phyloP scores from a whole-genome alignment of 2,329 filamentous ascomycete genomes.

The Bimuria novae-zelandiae region DNA sequence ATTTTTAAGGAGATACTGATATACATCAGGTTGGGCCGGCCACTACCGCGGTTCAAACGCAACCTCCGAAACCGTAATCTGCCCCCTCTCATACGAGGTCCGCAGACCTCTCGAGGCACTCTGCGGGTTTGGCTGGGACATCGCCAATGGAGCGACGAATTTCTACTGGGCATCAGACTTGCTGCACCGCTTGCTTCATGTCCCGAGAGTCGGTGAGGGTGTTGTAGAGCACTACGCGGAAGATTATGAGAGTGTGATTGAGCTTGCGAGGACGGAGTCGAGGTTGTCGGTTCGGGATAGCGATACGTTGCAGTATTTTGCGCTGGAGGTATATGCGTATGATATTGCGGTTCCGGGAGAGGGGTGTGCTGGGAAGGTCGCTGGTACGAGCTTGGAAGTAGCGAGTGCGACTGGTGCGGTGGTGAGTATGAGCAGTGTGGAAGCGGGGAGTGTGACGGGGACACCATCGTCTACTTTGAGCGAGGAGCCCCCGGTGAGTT shows the following conservation, averaged over 20 bases:
- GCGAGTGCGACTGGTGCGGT: constrained; percentile 4
- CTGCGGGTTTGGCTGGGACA: constrained; percentile 66
- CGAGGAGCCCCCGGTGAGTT: constrained; percentile 13
- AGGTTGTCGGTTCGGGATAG: constrained; percentile 61
- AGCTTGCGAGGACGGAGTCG: constrained; percentile 57
- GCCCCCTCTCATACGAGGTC: constrained; percentile 62
- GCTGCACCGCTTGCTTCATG: constrained; percentile 68
- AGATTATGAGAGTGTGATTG: constrained; percentile 59
- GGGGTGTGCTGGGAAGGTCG: constrained; percentile 60
- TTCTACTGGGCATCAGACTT: constrained; percentile 70
- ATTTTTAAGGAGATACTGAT: constrained; percentile 9
- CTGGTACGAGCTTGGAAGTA: constrained; percentile 14
- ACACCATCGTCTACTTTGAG: constrained; percentile 13
- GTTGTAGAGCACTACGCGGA: constrained; percentile 67
- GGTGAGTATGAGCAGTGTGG: neutral
- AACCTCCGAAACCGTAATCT: constrained; percentile 71
- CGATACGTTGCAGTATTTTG: constrained; percentile 69
- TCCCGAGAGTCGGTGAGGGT: constrained; percentile 63
- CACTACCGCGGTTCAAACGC: constrained; percentile 71
- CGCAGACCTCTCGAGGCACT: constrained; percentile 63
- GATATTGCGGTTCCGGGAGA: constrained; percentile 67
- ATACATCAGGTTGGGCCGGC: constrained; percentile 62
- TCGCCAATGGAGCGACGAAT: constrained; percentile 61
- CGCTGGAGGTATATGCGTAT: constrained; percentile 68
- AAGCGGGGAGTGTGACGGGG: constrained; percentile 9